phyloP scores from a whole-genome alignment of 345 rosid genomes.

The Syzygium oleosum region DNA sequence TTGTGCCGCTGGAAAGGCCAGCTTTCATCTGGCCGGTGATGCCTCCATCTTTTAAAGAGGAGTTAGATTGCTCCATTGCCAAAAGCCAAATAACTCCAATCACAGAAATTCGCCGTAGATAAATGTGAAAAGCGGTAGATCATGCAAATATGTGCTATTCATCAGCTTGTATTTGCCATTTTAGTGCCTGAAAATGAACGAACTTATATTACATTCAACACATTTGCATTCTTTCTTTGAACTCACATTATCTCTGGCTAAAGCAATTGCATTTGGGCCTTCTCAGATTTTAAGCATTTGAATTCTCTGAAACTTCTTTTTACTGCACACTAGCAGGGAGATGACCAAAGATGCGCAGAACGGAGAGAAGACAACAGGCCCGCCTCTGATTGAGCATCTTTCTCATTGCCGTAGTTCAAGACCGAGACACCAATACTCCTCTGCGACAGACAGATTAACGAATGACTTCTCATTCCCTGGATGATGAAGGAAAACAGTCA shows the following conservation, averaged over 20 bases:
- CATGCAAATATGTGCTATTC: not conserved
- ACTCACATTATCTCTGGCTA: not conserved
- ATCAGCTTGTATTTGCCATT: not conserved
- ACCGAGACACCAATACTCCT: too few species aligned
- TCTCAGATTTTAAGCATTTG: not conserved
- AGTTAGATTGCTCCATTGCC: conserved; percentile 17
- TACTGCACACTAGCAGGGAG: not conserved
- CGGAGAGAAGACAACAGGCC: too few species aligned
- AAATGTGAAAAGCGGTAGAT: not conserved
- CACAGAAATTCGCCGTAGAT: conserved; percentile 37
- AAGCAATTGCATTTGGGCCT: not conserved
- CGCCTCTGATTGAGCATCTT: too few species aligned
- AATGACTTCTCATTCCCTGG: too few species aligned
- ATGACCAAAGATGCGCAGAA: too few species aligned
- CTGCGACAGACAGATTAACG: too few species aligned
- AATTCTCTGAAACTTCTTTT: not conserved
- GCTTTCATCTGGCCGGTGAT: conserved; percentile 60
- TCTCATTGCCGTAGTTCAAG: too few species aligned
- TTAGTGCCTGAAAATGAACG: not conserved
- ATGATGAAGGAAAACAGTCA: too few species aligned
- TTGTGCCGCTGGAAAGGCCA: conserved; percentile 51
- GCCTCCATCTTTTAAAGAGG: conserved; percentile 50
- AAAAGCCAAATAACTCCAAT: conserved; percentile 25
- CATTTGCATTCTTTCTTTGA: not conserved
- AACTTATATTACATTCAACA: not conserved